Percentiles rank a stretch among this genome's conserved stretches.
Conservation (phyloP, 306 rosid species). For the Urtica urens region DNA sequence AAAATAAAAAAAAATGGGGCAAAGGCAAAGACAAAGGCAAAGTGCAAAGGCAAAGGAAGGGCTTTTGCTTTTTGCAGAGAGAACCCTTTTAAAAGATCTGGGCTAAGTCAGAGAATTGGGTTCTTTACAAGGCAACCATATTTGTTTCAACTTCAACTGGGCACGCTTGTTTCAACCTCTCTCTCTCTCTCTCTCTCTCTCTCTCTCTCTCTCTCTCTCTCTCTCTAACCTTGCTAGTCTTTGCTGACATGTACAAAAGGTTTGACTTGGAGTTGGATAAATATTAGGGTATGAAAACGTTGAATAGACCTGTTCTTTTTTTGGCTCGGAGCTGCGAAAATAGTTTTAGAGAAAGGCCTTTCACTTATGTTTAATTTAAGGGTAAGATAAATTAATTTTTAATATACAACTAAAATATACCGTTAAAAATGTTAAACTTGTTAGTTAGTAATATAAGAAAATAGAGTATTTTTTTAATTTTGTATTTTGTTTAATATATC, state of each 20-base stretch:
- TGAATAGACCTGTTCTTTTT: too few species aligned
- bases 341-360: slow-evolving; percentile 1
- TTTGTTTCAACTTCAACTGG: slow-evolving; percentile 36
- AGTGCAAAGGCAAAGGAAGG: not conserved
- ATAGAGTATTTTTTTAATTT: too few species aligned
- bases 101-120: slow-evolving; percentile 41
- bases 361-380: not conserved
- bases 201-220: slow-evolving; percentile 18
- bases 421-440: too few species aligned
- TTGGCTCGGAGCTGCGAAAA: too few species aligned
- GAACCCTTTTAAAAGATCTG: slow-evolving; percentile 22
- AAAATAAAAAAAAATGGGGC: slow-evolving; percentile 14
- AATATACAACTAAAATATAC: too few species aligned
- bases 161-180: slow-evolving; percentile 47
- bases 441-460: too few species aligned
- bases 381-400: too few species aligned
- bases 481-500: too few species aligned
- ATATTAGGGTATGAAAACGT: slow-evolving; percentile 18
- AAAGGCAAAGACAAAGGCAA: not conserved
- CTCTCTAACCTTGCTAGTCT: slow-evolving; percentile 13
- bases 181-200: slow-evolving; percentile 33
- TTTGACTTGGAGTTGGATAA: slow-evolving; percentile 74
- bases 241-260: slow-evolving; percentile 35
- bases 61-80: slow-evolving; percentile 29
- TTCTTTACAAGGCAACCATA: slow-evolving; percentile 49